Conservation (phyloP, 2,329 filamentous ascomycete genomes). For the Alternaria viburni region DNA sequence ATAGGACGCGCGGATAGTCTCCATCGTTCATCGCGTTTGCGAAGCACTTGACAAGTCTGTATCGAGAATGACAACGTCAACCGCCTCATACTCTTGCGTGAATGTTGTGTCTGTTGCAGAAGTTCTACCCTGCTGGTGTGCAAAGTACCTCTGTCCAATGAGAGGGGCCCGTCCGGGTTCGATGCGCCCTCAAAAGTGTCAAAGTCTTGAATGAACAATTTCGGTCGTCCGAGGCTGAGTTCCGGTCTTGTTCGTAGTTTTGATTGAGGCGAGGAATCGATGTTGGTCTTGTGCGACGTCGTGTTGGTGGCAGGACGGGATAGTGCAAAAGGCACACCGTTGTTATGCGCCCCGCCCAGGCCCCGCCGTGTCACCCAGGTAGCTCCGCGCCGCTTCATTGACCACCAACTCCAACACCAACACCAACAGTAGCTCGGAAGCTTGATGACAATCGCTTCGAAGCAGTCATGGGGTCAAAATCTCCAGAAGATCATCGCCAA, state of each 20-base stretch:
- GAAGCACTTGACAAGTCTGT: background rate
- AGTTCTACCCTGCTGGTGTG: background rate
- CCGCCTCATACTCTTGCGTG: background rate
- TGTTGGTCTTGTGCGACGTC: background rate
- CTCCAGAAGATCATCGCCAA: constrained; percentile 45
- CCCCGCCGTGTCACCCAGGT: background rate
- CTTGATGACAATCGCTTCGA: background rate
- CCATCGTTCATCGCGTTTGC: background rate
- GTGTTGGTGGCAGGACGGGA: background rate
- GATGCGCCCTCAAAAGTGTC: background rate
- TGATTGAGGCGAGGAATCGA: background rate
- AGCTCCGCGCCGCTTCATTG: background rate
- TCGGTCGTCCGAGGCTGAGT: background rate
- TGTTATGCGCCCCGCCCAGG: background rate
- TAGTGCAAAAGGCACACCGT: background rate
- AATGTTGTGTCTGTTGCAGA: background rate
- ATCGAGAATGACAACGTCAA: background rate
- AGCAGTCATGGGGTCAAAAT: constrained; percentile 47
- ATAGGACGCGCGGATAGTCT: background rate
- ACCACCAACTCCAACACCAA: background rate
- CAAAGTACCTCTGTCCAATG: background rate
- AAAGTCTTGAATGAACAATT: background rate
- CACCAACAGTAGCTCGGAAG: background rate
- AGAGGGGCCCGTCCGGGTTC: background rate
- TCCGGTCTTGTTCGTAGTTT: background rate